Conservation (phyloP, 208 protist species). For the Ichthyophonus hoferi region DNA sequence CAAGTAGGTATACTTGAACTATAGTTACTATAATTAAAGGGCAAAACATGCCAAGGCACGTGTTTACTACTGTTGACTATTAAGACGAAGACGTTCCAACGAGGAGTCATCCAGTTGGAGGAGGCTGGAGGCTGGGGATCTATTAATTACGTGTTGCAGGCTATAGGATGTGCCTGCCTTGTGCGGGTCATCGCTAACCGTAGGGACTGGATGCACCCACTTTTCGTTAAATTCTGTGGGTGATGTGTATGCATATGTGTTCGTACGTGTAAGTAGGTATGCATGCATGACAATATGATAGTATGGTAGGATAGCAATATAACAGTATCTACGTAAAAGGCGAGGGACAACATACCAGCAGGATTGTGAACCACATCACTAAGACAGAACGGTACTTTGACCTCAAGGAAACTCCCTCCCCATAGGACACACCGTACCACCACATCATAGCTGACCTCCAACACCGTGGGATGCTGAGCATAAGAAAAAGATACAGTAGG, state of each 20-base stretch:
- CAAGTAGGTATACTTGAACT: too few species aligned
- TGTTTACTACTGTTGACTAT: too few species aligned
- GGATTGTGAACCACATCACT: neutral
- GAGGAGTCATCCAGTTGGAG: neutral
- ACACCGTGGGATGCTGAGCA: neutral
- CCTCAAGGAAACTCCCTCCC: neutral
- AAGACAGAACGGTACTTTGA: neutral
- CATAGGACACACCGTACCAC: neutral
- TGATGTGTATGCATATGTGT: neutral
- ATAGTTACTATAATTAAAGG: too few species aligned
- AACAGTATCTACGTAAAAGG: neutral
- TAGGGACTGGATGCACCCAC: neutral
- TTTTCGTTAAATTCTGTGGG: neutral
- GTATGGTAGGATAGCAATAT: too few species aligned
- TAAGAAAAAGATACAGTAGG: too few species aligned
- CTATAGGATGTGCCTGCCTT: neutral
- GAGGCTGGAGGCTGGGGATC: neutral
- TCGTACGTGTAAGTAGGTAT: neutral
- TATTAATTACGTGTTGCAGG: neutral
- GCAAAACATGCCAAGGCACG: too few species aligned
- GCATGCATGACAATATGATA: neutral
- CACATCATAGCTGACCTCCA: neutral
- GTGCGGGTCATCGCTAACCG: neutral
- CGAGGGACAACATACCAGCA: neutral
- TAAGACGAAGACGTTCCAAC: too few species aligned